Base-by-base conservation (phyloP, 306 rosid species). In the Glycine soja region DNA sequence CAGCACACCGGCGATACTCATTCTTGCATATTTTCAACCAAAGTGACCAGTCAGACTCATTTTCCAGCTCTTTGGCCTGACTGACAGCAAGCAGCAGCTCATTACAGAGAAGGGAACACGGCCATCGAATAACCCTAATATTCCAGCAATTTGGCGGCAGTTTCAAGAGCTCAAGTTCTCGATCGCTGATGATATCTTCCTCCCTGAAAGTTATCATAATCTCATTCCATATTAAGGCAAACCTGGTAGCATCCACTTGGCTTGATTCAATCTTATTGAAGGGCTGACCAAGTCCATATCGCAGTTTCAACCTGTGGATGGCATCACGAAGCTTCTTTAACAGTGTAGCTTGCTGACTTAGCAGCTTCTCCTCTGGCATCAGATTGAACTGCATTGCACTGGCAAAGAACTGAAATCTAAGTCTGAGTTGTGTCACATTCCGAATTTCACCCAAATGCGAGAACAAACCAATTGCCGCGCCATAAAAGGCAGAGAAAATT, bases 141-240 rank as follows among this genome's bases (percentile, higher is more conserved):
- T 75, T 69, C 98, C 98, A 94, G 81, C 82, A 84, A 83, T 92
- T 94, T 67, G 95, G 97, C 9, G 95, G 90, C 70, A 94, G 89
- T 83, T 90, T 97, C 89, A 94, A 47, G 65, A 92, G 97, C 87
- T 92, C 97, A 2, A 79, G 81, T 79, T 94, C 98, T 72, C 64
- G 69, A 83, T 94, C 95, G 72, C 93, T 91, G 77, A 94, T 91
- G 64, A 92, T 86, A 89, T 94, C 98, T 87, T 94, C 98, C 89
- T 94, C 97, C 93, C 98, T 91, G 85, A 94, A 91, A 72, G 95
- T 86, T 76, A 80, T 85, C 71, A 92, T 82, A 72, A 94, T 91
- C 90, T 92, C 98, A 88, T 94, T 94, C 98, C 98, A 94, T 79
- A 94, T 92, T 80, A 94, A 83, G 76, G 98, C 98, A 90, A 94